A percentile compares a stretch with the other conserved stretches of the same genome.
Conservation (phyloP, 331 rosid genomes). For the Rosa hybrid region DNA sequence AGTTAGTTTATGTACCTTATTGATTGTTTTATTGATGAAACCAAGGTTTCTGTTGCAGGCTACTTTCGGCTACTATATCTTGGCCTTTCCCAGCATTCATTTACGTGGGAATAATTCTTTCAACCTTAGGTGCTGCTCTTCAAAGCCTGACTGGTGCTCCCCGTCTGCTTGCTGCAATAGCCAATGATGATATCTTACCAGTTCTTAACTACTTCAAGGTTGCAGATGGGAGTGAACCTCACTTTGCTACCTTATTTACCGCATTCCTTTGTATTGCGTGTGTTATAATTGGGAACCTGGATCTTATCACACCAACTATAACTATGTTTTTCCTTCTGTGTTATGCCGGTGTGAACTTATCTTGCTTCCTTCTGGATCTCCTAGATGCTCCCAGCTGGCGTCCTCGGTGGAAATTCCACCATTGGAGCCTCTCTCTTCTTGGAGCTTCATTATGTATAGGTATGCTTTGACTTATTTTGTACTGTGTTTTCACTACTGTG, state of each 20-base stretch:
- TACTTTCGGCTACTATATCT: constrained; percentile 88
- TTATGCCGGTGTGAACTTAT: constrained; percentile 94
- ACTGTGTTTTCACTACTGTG: constrained; percentile 12
- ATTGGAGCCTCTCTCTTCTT: constrained; percentile 95
- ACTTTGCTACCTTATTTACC: constrained; percentile 88
- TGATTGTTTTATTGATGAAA: constrained; percentile 30
- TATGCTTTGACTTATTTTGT: constrained; percentile 34
- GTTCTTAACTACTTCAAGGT: constrained; percentile 89
- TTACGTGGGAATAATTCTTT: constrained; percentile 93
- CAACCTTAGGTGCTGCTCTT: constrained; percentile 99
- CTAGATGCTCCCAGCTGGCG: constrained; percentile 99
- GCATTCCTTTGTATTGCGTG: constrained; percentile 84
- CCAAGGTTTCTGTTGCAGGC: constrained; percentile 61
- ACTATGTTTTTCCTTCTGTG: constrained; percentile 98
- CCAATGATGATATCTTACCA: constrained; percentile 95
- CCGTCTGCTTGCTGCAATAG: constrained; percentile 98
- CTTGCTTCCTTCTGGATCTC: constrained; percentile 99
- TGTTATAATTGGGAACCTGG: constrained; percentile 97
- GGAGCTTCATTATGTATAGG: constrained; percentile 95
- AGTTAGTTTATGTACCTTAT: not conserved
- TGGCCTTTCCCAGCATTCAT: constrained; percentile 97
- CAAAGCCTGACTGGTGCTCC: constrained; percentile 99
- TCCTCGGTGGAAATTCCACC: constrained; percentile 99
- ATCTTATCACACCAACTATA: constrained; percentile 96
- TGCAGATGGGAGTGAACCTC: constrained; percentile 84